Evolutionary conservation across 2,329 filamentous ascomycete species (phyloP), one percentile per base, ranked within the genome.

Genomic region (Epichloe scottii): DNA sequence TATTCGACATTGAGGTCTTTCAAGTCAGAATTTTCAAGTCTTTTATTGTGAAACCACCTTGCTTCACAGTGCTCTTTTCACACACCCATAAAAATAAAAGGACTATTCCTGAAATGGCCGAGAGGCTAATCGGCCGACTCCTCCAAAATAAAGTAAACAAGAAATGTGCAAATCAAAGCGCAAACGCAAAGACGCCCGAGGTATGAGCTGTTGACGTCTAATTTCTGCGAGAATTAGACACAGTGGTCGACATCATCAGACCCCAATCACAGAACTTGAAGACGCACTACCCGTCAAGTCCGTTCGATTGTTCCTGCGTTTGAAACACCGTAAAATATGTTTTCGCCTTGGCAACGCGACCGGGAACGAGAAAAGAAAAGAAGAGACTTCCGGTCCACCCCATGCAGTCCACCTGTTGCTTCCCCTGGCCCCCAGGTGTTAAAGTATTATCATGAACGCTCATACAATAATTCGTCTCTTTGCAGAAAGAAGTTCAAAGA

Each of bases 371-470:
- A 21, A 37, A 44, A 21, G 12, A 48, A 37, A 30, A 33, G 5
- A 17, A 46, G 7, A 37, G 35, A 23, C 5, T 41, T 34, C 23
- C 49, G 21, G 17, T 39, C 42, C 49, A 26, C 19, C 43, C 12
- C 37, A 42, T n/a, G 38, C 43, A 39, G 19, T 30, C 43, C 33
- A 50, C 38, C 43, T 45, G 15, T 30, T 47, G 48, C 42, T 33
- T 38, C 42, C 39, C 48, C 38, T 43, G 26, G 26, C 17, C 15
- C 14, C 17, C 39, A 35, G 26, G 19, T 41, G n/a, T 47, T 39
- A 30, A n/a, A 52, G 45, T 56, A 58, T 53, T 47, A 59, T 62
- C 59, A 56, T 61, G 51, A 56, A 57, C 57, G 56, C 57, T 60
- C 59, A 56, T 60, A 58, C 55, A 58, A 54, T 51, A 51, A 54